These are phyloP conservation scores for Moesziomyces globuligerus DNA, from an alignment of 1,284 basidiomycete genomes.

Conservation along the genomic window DNA sequence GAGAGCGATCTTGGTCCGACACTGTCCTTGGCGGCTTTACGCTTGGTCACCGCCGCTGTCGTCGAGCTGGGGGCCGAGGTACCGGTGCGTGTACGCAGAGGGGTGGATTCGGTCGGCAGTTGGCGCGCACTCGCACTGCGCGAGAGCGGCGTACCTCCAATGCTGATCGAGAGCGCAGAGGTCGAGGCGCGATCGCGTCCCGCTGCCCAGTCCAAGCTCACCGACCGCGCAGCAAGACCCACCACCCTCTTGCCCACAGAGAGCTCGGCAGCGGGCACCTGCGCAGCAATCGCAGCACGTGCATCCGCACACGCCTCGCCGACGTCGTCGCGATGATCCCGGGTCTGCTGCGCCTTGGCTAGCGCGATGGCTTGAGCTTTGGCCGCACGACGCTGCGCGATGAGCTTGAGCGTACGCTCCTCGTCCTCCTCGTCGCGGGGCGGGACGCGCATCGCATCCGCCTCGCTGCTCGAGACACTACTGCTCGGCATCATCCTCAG, in stretches of 20 bases:
- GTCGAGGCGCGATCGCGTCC: conserved; percentile 48
- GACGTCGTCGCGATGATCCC: conserved; percentile 5
- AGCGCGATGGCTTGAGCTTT: conserved; percentile 35
- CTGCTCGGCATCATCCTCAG: conserved; percentile 63
- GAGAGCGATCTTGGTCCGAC: conserved; percentile 26
- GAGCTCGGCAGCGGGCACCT: background rate
- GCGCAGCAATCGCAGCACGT: conserved; percentile 39
- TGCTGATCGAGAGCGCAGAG: conserved; percentile 34
- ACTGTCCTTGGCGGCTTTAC: conserved; percentile 1
- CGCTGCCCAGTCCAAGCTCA: conserved; percentile 56
- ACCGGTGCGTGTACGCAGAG: conserved; percentile 3
- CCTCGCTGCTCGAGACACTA: conserved; percentile 51
- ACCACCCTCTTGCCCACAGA: conserved; percentile 15
- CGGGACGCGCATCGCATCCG: conserved; percentile 18
- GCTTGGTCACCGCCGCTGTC: conserved; percentile 11
- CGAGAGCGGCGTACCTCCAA: conserved; percentile 35
- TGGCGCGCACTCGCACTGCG: conserved; percentile 41
- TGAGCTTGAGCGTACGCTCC: conserved; percentile 59
- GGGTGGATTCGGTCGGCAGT: conserved; percentile 31
- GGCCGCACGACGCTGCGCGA: conserved; percentile 57
- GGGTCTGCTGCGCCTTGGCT: conserved; percentile 22
- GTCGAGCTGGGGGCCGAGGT: conserved; percentile 4
- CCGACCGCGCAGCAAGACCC: conserved; percentile 25
- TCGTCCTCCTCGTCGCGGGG: conserved; percentile 59
- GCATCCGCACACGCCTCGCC: conserved; percentile 37